Base-by-base conservation (phyloP, 306 rosid species). In the Hippophae gyantsensis region DNA sequence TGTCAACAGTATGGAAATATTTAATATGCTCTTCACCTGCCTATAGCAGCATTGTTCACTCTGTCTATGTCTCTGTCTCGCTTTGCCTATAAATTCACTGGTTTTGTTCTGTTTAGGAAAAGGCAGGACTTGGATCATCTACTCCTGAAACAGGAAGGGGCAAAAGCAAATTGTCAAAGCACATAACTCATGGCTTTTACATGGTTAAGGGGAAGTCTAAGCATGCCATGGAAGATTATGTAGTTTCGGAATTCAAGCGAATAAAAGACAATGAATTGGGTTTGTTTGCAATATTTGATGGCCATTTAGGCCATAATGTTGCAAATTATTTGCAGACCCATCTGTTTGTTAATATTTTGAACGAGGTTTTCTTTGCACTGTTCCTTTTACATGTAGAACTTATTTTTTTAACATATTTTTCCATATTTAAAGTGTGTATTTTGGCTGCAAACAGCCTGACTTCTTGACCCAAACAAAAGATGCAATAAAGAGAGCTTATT, bases 271-370 rank as follows among this genome's bases (percentile, higher is more conserved):
- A 65, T 8, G 81, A 78, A 11, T 64, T 85, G 57, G 94, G 94
- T 26, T 71, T 85, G 43, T 82, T 85, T 69, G 94, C 94, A 6
- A 85, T 85, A 56, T 85, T 85, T 38, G 94, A 85, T 65, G 89
- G 89, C 43, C 94, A 85, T 71, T 78, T 76, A 65, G 89, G 94
- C 58, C 84, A 85, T 61, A 76, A 80, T 49, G 81, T 85, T 46
- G 84, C 89, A 13, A 75, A 62, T 75, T 85, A 77, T 74, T 82
- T 85, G 76, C 84, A 77, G 40, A 57, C 44, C 69, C 66, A 85
- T 68, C 89, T 85, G 27, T 85, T 85, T 11, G 64, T 76, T 13
- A 80, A 76, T 58, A 85, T 85, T 43, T 74, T 85, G 60, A 74
- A 82, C 47, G 79, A 85, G 86, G 93, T 76, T 23, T 42, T 10